Evolutionary conservation across 352 stramenopile genomes (phyloP).

Genomic region (Phytophthora vignae): DNA sequence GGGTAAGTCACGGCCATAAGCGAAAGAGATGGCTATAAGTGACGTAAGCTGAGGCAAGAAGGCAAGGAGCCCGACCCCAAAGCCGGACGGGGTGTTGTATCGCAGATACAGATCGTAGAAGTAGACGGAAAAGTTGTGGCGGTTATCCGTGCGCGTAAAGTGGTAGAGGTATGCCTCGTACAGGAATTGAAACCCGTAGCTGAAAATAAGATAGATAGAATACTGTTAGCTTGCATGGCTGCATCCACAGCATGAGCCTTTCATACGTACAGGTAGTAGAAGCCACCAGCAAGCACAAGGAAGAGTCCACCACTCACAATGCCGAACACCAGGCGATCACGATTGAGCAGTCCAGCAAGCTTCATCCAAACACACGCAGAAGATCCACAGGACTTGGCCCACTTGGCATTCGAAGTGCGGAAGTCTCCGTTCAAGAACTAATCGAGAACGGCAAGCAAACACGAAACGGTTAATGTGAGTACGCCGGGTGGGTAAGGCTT

Average conservation of each 20-base stretch:
- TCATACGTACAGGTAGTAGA: conserved; percentile 83
- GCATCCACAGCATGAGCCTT: not conserved
- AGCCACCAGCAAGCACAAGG: conserved; percentile 79
- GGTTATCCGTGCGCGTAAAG: conserved; percentile 97
- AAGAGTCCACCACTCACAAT: conserved; percentile 90
- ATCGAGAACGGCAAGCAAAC: not conserved
- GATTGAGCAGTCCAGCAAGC: conserved; percentile 61
- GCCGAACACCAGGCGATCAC: conserved; percentile 90
- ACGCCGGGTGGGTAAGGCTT: not conserved
- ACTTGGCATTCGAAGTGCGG: conserved; percentile 54
- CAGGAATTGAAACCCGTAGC: conserved; percentile 94
- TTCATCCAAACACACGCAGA: conserved; percentile 66
- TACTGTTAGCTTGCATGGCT: not conserved
- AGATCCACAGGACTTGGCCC: conserved; percentile 53
- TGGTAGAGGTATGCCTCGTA: conserved; percentile 99
- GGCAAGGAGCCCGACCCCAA: conserved; percentile 79
- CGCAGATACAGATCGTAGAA: conserved; percentile 99
- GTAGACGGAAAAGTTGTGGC: conserved; percentile 99
- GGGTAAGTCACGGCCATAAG: conserved; percentile 86
- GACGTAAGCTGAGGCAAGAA: conserved; percentile 88
- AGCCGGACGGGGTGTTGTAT: conserved; percentile 82
- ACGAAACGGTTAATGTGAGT: not conserved
- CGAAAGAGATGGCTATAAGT: conserved; percentile 75
- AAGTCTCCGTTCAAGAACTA: conserved; percentile 83
- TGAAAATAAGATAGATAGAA: conserved; percentile 22